Evolutionary conservation across 2,329 filamentous ascomycete species (phyloP).

Genomic region (Fusarium sp.): DNA sequence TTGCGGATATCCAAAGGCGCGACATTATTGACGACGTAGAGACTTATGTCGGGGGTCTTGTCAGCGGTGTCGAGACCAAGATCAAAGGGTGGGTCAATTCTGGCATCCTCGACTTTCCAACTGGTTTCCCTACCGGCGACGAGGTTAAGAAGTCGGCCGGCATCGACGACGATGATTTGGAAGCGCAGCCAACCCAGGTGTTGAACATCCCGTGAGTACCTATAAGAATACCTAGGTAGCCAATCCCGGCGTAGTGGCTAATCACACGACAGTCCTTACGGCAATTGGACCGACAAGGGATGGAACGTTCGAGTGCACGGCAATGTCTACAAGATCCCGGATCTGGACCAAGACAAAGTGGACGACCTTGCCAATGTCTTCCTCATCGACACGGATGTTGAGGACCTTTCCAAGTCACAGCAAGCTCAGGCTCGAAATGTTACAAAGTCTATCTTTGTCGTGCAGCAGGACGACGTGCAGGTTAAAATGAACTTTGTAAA

Average conservation of each 20-base stretch:
- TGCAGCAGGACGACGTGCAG: constrained; percentile 74
- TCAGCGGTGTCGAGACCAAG: constrained; percentile 63
- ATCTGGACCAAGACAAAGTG: constrained; percentile 71
- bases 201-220: constrained; percentile 70
- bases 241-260: not conserved
- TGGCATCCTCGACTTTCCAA: constrained; percentile 75
- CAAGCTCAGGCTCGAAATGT: constrained; percentile 78
- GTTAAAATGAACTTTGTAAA: constrained; percentile 70
- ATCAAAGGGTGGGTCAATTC: constrained; percentile 71
- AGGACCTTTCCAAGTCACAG: constrained; percentile 67
- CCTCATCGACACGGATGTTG: constrained; percentile 72
- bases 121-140: constrained; percentile 71
- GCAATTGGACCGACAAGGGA: constrained; percentile 81
- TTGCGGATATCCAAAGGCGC: constrained; percentile 45
- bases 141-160: constrained; percentile 71
- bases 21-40: constrained; percentile 56
- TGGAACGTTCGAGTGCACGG: constrained; percentile 83
- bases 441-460: constrained; percentile 78
- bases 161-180: constrained; percentile 66
- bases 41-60: constrained; percentile 62
- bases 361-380: constrained; percentile 77
- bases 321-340: constrained; percentile 83
- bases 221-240: not conserved
- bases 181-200: constrained; percentile 74
- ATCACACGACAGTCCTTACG: constrained; percentile 63